phyloP scores from a whole-genome alignment of 345 rosid species.

The Gossypium longicalyx region DNA sequence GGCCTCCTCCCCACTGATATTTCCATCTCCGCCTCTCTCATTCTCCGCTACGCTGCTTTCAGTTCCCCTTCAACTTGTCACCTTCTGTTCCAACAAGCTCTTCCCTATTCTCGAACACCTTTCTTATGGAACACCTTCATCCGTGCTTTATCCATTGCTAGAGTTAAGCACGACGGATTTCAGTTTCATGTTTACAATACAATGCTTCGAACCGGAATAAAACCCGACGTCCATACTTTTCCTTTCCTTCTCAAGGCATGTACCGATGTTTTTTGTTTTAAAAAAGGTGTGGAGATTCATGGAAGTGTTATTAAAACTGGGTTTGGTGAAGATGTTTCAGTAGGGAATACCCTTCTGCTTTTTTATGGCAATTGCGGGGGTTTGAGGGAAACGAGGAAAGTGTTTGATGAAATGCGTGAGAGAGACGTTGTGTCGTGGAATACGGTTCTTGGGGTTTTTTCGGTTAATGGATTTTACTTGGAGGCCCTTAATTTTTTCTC shows the following conservation, averaged over 20 bases:
- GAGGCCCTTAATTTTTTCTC: conserved; percentile 32
- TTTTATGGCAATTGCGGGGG: conserved; percentile 32
- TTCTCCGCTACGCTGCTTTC: conserved; percentile 41
- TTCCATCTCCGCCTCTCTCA: conserved; percentile 43
- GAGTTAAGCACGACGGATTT: conserved; percentile 19
- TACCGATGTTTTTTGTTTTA: conserved; percentile 30
- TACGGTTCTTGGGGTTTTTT: conserved; percentile 32
- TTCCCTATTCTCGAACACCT: conserved; percentile 32
- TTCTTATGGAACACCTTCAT: conserved; percentile 50
- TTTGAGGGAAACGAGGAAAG: conserved; percentile 21
- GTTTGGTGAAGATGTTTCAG: conserved; percentile 33
- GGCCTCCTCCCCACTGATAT: conserved; percentile 37
- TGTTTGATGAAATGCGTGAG: conserved; percentile 49
- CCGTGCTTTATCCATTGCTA: conserved; percentile 32
- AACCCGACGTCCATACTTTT: conserved; percentile 48
- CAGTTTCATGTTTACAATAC: conserved; percentile 32
- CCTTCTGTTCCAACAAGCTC: conserved; percentile 31
- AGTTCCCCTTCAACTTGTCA: conserved; percentile 18
- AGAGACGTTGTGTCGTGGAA: conserved; percentile 49
- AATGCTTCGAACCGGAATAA: conserved; percentile 35
- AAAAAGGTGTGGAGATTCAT: conserved; percentile 59
- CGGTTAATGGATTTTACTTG: conserved; percentile 23
- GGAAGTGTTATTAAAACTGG: conserved; percentile 49
- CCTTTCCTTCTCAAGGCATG: conserved; percentile 43
- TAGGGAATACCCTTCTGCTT: conserved; percentile 40